A percentile compares a stretch with the other conserved stretches of the same genome.
These are phyloP conservation scores for Sutorius australiensis DNA, from an alignment of 768 basidiomycete species.

Conservation along the genomic window DNA sequence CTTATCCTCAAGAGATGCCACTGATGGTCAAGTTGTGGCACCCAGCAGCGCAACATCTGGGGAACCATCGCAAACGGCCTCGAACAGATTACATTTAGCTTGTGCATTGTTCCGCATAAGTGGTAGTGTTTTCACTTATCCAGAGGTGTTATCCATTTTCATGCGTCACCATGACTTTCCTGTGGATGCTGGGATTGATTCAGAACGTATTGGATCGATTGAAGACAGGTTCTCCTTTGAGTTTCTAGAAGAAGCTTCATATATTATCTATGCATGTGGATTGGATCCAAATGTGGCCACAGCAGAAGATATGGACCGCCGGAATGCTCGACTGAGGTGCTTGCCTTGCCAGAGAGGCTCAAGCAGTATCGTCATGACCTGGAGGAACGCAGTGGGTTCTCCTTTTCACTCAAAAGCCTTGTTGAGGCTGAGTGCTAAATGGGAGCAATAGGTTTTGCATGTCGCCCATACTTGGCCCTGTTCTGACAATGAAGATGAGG, in stretches of 20 bases:
- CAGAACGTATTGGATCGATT: background rate
- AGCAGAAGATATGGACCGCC: background rate
- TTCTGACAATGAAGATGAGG: too few species aligned
- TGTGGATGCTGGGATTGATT: too few species aligned
- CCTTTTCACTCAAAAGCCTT: background rate
- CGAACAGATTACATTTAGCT: conserved; percentile 5
- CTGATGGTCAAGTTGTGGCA: background rate
- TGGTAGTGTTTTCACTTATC: background rate
- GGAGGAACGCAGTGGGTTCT: background rate
- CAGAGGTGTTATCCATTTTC: background rate
- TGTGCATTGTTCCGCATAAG: conserved; percentile 4
- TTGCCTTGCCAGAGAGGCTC: background rate
- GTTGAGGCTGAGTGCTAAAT: background rate
- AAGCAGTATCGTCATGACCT: background rate
- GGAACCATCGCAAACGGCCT: background rate
- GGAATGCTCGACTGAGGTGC: background rate
- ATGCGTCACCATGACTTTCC: background rate
- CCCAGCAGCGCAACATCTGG: background rate
- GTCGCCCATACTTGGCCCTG: too few species aligned
- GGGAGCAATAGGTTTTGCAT: background rate
- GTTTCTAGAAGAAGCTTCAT: background rate
- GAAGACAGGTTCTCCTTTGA: background rate
- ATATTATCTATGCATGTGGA: background rate
- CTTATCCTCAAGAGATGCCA: background rate
- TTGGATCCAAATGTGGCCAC: background rate